Percentiles rank a stretch among this genome's conserved stretches.
These are phyloP conservation scores for Excoecaria agallocha DNA, from an alignment of 345 rosid species.

Conservation along the genomic window DNA sequence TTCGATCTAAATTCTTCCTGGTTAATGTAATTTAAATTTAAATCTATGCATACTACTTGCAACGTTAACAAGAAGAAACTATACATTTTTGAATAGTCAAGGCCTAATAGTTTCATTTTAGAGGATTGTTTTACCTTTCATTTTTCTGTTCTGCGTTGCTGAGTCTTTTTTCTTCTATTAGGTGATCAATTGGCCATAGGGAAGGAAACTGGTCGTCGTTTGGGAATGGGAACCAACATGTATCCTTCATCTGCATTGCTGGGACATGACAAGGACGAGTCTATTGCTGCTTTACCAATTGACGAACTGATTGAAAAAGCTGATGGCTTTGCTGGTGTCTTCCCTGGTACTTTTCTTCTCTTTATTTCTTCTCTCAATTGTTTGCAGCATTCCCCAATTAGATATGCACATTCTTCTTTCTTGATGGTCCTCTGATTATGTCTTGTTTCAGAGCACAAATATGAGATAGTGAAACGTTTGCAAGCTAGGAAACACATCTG, in stretches of 20 bases:
- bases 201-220: constrained; percentile 94
- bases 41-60: neutral
- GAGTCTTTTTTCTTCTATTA: constrained; percentile 30
- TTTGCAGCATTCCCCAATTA: constrained; percentile 1
- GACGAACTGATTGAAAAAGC: constrained; percentile 98
- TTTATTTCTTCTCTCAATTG: constrained; percentile 5
- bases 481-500: constrained; percentile 98
- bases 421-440: neutral
- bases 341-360: constrained; percentile 62
- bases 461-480: constrained; percentile 90
- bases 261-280: constrained; percentile 93
- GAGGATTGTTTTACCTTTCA: neutral
- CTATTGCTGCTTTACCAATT: constrained; percentile 81
- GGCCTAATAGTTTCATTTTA: neutral
- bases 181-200: constrained; percentile 99
- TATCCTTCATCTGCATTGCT: constrained; percentile 93
- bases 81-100: neutral
- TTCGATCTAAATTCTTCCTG: neutral
- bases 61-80: neutral
- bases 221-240: constrained; percentile 99
- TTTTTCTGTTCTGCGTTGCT: too few relatives aligned
- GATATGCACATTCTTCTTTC: constrained; percentile 3
- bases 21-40: neutral
- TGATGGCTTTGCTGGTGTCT: constrained; percentile 99
- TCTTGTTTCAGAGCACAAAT: constrained; percentile 75